A percentile compares a stretch with the other conserved stretches of the same genome.
phyloP scores from a whole-genome alignment of 106 monocot genomes.

The Cymbidium sinense region DNA sequence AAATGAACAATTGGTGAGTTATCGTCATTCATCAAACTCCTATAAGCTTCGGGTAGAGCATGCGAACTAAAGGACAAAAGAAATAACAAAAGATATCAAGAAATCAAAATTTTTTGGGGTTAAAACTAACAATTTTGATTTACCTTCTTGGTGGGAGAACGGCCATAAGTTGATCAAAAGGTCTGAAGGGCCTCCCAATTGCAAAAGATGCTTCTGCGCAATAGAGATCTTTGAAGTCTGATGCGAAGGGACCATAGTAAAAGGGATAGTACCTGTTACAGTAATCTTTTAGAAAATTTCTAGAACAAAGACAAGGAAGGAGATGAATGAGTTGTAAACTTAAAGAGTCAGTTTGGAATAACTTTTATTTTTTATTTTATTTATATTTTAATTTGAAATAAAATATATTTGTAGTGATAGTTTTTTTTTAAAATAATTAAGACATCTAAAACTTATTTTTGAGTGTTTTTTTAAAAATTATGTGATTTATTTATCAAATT shows the following conservation, averaged over 20 bases:
- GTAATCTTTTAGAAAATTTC: background rate
- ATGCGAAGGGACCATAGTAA: slow-evolving; percentile 55
- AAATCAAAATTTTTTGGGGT: background rate
- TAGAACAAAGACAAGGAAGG: background rate
- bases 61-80: slow-evolving; percentile 17
- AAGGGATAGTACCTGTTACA: slow-evolving; percentile 46
- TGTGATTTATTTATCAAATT: no score
- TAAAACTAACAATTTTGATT: background rate
- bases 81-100: background rate
- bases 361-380: no score
- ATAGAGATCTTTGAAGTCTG: slow-evolving; percentile 25
- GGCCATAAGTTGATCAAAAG: slow-evolving; percentile 59
- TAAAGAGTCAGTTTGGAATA: no score
- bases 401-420: no score
- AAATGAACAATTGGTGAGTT: slow-evolving; percentile 28
- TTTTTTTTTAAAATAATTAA: no score
- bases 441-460: no score
- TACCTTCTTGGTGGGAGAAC: slow-evolving; percentile 55
- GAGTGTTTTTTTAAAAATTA: no score
- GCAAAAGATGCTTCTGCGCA: slow-evolving; percentile 13
- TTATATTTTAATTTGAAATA: no score
- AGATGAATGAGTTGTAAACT: background rate
- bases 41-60: slow-evolving; percentile 34
- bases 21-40: slow-evolving; percentile 27
- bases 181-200: slow-evolving; percentile 32